Evolutionary conservation across 306 rosid genomes (phyloP).

Genomic region (Acacia melanoxylon): DNA sequence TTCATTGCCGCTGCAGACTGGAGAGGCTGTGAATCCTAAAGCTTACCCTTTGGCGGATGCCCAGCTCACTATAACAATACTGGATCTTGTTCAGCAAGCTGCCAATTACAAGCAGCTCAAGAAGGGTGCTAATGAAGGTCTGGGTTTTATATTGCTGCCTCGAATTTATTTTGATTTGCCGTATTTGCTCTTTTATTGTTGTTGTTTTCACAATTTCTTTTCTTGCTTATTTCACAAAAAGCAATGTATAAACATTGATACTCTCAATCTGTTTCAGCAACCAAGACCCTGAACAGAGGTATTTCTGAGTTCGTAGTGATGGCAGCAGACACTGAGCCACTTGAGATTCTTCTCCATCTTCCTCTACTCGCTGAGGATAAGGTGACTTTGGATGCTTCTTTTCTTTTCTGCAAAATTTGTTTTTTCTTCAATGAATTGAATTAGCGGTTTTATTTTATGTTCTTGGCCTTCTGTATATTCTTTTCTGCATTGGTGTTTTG

Average conservation of each 20-base stretch:
- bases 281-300: slow-evolving; percentile 88
- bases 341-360: slow-evolving; percentile 90
- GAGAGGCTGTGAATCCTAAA: slow-evolving; percentile 80
- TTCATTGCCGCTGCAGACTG: slow-evolving; percentile 50
- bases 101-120: slow-evolving; percentile 90
- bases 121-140: slow-evolving; percentile 95
- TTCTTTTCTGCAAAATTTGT: neutral
- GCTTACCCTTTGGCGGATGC: slow-evolving; percentile 90
- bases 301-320: slow-evolving; percentile 86
- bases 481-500: neutral
- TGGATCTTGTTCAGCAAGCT: slow-evolving; percentile 93
- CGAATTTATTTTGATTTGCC: neutral
- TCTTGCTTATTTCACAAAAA: neutral
- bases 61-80: slow-evolving; percentile 68
- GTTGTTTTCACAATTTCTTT: neutral
- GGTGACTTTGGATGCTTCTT: slow-evolving; percentile 35
- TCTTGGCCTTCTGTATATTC: neutral
- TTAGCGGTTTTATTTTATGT: neutral
- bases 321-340: slow-evolving; percentile 90
- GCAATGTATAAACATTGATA: neutral
- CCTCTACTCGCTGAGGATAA: slow-evolving; percentile 90
- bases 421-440: neutral
- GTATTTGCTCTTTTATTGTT: neutral
- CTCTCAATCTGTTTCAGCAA: slow-evolving; percentile 51
- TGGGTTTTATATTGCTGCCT: neutral